phyloP scores from a whole-genome alignment of 2,329 filamentous ascomycete species.

The Aspergillus terreus region DNA sequence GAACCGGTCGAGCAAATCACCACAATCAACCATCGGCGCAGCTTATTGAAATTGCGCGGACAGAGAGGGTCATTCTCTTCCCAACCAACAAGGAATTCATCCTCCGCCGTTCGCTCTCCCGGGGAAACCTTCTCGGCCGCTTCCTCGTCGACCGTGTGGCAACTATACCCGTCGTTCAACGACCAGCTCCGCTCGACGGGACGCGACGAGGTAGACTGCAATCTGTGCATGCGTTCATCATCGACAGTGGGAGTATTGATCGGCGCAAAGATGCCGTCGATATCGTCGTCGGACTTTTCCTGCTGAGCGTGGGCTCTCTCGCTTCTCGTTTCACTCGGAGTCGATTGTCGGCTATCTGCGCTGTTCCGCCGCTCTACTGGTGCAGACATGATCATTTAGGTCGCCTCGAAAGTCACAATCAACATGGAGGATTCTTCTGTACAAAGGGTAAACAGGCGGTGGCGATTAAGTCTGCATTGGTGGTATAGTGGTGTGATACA shows the following conservation, averaged over 20 bases:
- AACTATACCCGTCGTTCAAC: slow-evolving; percentile 33
- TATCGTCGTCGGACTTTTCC: slow-evolving; percentile 9
- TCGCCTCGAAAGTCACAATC: too few relatives aligned
- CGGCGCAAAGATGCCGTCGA: slow-evolving; percentile 18
- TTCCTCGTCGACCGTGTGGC: slow-evolving; percentile 22
- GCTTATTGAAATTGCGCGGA: slow-evolving; percentile 63
- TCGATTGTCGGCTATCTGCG: slow-evolving; percentile 8
- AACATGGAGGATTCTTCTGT: too few relatives aligned
- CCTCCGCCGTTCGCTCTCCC: slow-evolving; percentile 18
- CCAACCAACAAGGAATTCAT: slow-evolving; percentile 66
- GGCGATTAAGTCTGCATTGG: too few relatives aligned
- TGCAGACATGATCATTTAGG: too few relatives aligned
- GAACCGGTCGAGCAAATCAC: slow-evolving; percentile 69
- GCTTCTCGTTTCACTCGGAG: not conserved
- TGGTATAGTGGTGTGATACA: too few relatives aligned
- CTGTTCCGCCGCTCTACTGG: too few relatives aligned
- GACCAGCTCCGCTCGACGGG: slow-evolving; percentile 33
- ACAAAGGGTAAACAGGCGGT: too few relatives aligned
- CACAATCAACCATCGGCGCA: slow-evolving; percentile 77
- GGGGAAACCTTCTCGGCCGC: slow-evolving; percentile 10
- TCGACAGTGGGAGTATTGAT: slow-evolving; percentile 16
- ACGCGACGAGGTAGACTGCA: slow-evolving; percentile 22
- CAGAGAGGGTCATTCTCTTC: slow-evolving; percentile 71
- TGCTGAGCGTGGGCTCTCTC: slow-evolving; percentile 3
- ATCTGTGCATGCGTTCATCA: slow-evolving; percentile 17